Evolutionary conservation across 257 asterid species (phyloP).

Genomic region (Paraleonurus japonicus): DNA sequence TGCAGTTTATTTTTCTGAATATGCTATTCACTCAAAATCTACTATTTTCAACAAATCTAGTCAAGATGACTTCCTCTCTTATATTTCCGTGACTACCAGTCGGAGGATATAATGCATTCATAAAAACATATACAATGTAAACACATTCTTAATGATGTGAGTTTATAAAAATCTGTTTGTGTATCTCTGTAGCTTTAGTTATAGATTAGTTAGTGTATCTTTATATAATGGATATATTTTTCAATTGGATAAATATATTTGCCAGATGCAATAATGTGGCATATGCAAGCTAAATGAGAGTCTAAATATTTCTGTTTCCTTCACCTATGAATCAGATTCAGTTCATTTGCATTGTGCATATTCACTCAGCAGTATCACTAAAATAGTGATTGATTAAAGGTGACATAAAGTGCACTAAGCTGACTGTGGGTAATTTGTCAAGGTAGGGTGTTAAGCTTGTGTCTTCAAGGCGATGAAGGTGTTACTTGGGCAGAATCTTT

Average conservation of each 20-base stretch:
- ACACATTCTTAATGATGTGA: background rate
- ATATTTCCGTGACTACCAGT: background rate
- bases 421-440: conserved; percentile 29
- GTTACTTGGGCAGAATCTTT: conserved; percentile 63
- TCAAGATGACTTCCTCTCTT: conserved; percentile 12
- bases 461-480: conserved; percentile 70
- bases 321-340: conserved; percentile 8
- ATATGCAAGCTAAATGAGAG: background rate
- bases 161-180: background rate
- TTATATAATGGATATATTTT: background rate
- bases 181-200: background rate
- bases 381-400: conserved; percentile 9
- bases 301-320: background rate
- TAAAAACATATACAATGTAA: background rate
- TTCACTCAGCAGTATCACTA: background rate
- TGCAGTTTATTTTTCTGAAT: background rate
- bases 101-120: background rate
- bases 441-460: conserved; percentile 68
- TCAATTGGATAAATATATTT: conserved; percentile 1
- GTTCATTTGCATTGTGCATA: conserved; percentile 4
- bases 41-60: background rate
- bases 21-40: background rate
- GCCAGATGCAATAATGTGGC: conserved; percentile 3
- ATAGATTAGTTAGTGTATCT: background rate
- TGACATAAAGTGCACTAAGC: conserved; percentile 16